A percentile compares a stretch with the other conserved stretches of the same genome.
phyloP scores from a whole-genome alignment of 2,329 filamentous ascomycete genomes.

The Aspergillus ustus region DNA sequence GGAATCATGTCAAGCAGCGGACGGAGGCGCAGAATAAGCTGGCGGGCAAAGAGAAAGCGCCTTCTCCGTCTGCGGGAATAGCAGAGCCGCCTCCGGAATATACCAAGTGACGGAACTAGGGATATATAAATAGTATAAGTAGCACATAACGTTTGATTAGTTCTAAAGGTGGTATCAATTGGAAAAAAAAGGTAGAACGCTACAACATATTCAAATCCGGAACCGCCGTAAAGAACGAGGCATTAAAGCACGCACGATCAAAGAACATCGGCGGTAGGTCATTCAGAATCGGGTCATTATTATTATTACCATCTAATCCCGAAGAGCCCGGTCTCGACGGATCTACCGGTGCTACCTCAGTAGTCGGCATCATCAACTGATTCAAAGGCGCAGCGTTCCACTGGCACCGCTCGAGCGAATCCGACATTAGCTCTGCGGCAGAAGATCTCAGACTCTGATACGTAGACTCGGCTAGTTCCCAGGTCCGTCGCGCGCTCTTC shows the following conservation, averaged over 20 bases:
- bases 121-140: too few relatives aligned
- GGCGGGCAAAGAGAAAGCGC: too few relatives aligned
- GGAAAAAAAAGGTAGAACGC: neutral
- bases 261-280: neutral
- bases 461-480: constrained; percentile 35
- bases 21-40: too few relatives aligned
- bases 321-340: neutral
- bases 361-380: neutral
- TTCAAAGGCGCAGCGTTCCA: neutral
- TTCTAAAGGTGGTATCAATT: too few relatives aligned
- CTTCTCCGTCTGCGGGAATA: too few relatives aligned
- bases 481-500: constrained; percentile 36
- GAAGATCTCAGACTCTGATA: constrained; percentile 33
- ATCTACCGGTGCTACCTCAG: neutral
- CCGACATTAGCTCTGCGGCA: constrained; percentile 23
- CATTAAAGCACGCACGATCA: constrained; percentile 1
- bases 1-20: too few relatives aligned
- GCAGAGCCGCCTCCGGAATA: too few relatives aligned
- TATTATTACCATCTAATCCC: neutral
- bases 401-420: neutral
- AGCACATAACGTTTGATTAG: too few relatives aligned
- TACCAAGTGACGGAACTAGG: too few relatives aligned
- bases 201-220: neutral
- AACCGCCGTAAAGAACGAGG: neutral
- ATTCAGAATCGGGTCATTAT: neutral